phyloP scores from a whole-genome alignment of 78 protist species.

The Cyanophora paradoxa region DNA sequence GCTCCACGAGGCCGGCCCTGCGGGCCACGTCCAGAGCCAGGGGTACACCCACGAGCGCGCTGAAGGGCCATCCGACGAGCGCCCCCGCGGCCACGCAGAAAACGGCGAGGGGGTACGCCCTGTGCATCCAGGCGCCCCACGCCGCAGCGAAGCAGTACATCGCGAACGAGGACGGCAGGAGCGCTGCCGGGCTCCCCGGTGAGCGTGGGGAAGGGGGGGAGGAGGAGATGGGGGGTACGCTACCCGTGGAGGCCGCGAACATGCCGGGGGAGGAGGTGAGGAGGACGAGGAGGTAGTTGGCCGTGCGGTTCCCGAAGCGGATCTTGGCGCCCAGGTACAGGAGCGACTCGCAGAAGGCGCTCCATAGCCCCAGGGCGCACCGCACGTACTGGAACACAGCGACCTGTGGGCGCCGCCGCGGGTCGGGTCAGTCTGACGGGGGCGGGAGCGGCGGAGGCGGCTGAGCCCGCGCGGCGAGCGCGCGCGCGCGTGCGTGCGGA shows the following conservation, averaged over 20 bases:
- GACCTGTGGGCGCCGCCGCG: no score
- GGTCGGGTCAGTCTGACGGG: no score
- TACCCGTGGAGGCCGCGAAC: neutral
- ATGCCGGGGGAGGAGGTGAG: neutral
- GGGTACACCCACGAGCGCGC: neutral
- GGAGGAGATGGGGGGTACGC: no score
- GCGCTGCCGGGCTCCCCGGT: neutral
- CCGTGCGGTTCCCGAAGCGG: neutral
- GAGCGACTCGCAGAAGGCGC: neutral
- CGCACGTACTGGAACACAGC: neutral
- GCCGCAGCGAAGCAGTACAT: neutral
- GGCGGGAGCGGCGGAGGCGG: no score
- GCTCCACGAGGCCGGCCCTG: neutral
- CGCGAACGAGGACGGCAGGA: conserved; percentile 7
- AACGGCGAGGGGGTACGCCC: neutral
- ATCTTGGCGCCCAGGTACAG: neutral
- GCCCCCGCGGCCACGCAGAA: neutral
- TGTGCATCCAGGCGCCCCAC: neutral
- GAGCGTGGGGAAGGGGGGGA: neutral
- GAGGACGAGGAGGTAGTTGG: neutral
- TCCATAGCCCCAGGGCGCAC: neutral
- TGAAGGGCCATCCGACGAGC: neutral
- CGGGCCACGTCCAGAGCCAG: neutral
- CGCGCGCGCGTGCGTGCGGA: no score
- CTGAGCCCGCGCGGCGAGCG: no score